Evolutionary conservation across 2,329 filamentous ascomycete genomes (phyloP).

Genomic region (Mariannaea elegans): DNA sequence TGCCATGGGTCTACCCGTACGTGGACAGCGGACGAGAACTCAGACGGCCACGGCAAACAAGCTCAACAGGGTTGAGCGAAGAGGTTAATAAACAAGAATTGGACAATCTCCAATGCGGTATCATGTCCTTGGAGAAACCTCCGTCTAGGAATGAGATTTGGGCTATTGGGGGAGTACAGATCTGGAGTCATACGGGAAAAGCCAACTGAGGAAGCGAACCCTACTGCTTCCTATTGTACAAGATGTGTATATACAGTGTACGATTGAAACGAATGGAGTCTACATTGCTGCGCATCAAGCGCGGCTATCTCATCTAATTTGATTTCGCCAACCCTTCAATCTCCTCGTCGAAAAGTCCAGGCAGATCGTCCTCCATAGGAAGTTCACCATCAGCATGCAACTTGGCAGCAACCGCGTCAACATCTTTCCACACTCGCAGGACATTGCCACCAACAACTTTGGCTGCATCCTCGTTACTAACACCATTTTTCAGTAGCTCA

Average conservation of each 20-base stretch:
- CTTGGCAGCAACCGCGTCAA: slow-evolving; percentile 74
- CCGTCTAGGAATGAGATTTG: neutral
- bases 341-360: slow-evolving; percentile 24
- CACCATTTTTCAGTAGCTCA: slow-evolving; percentile 76
- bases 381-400: slow-evolving; percentile 68
- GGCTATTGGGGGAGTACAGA: neutral
- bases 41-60: slow-evolving; percentile 71
- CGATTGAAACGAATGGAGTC: slow-evolving; percentile 33
- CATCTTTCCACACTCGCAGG: slow-evolving; percentile 83
- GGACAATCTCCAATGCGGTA: neutral
- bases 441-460: slow-evolving; percentile 85
- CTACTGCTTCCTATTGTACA: slow-evolving; percentile 37
- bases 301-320: slow-evolving; percentile 9
- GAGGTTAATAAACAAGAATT: slow-evolving; percentile 37
- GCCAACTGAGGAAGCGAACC: slow-evolving; percentile 9
- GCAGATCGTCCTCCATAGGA: slow-evolving; percentile 61
- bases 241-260: slow-evolving; percentile 45
- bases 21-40: slow-evolving; percentile 87
- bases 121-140: neutral
- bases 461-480: slow-evolving; percentile 76
- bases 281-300: slow-evolving; percentile 14
- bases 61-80: slow-evolving; percentile 65
- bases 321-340: slow-evolving; percentile 4
- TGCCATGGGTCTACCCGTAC: slow-evolving; percentile 89
- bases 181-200: slow-evolving; percentile 9